Evolutionary conservation across 169 alveolate genomes (phyloP), one percentile per base, ranked within the genome.

Genomic region (Cryptosporidium andersoni): DNA sequence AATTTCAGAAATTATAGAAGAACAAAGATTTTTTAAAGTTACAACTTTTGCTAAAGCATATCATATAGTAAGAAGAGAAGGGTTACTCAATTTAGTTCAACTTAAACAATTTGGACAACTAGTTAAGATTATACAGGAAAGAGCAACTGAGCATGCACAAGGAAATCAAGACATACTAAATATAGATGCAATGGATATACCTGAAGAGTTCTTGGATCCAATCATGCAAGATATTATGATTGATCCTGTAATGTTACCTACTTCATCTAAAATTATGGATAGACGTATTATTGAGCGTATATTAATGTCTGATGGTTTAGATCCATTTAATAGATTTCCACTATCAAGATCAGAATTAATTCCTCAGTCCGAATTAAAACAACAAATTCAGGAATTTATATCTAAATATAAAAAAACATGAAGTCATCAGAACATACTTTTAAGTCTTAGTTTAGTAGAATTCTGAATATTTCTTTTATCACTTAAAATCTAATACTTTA

Each of bases 191-290:
- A 81, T 81, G 49, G 97, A 94, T 56, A 91, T 92, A n/a, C 97
- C 97, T 8, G 97, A 95, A 40, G 95, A 95, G 74, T 95, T 89
- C 82, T 82, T 94, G 43, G 98, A 96, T 64, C 98, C 98, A 7
- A 92, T 96, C 39, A 92, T 94, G 92, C 92, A 89, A 81, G 97
- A 91, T 47, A 89, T 96, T 64, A 96, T 96, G 98, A 92, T 88
- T 67, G 97, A 96, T 80, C 98, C 98, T 3, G 98, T 96, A 47
- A 64, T 91, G 52, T 92, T 96, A 51, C 98, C 98, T 55, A 89
- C 96, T 16, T 92, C 96, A 81, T 93, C 95, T 45, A 93, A 89
- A 55, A 88, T 92, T 47, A 93, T 95, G 90, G 98, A 96, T 80
- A 89, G 98, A 65, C 91, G 91, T 62, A 92, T 92, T 80, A 95